Evolutionary conservation across 257 asterid genomes (phyloP).

Genomic region (Ophiorrhiza pumila): DNA sequence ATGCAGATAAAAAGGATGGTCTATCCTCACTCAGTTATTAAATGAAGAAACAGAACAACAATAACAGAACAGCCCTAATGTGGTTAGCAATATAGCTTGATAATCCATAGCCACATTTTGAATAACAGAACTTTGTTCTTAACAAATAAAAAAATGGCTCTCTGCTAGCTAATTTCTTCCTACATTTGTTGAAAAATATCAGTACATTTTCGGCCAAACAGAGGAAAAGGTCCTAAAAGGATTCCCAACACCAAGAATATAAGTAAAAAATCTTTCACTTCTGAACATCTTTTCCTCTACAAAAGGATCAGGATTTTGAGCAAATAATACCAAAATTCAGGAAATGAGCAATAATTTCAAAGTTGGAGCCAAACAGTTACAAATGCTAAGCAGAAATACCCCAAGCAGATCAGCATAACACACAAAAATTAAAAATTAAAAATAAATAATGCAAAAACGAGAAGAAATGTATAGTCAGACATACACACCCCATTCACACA

Average conservation of each 20-base stretch:
- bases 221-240: background rate
- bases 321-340: background rate
- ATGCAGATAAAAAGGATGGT: conserved; percentile 1
- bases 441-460: background rate
- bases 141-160: background rate
- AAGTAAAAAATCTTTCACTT: background rate
- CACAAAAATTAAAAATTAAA: background rate
- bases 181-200: background rate
- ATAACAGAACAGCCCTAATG: background rate
- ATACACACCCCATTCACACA: background rate
- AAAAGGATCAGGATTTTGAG: conserved; percentile 4
- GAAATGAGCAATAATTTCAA: background rate
- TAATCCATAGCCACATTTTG: background rate
- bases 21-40: background rate
- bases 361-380: background rate
- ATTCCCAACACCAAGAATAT: background rate
- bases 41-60: background rate
- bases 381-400: conserved; percentile 7
- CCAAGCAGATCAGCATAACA: conserved; percentile 2
- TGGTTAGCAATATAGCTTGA: background rate
- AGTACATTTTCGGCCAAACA: background rate
- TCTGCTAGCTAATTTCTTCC: background rate
- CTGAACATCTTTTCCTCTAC: background rate
- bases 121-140: background rate
- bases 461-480: background rate